A percentile compares a stretch with the other conserved stretches of the same genome.
Conservation (phyloP, 768 basidiomycete genomes). For the Amanita rimosa region DNA sequence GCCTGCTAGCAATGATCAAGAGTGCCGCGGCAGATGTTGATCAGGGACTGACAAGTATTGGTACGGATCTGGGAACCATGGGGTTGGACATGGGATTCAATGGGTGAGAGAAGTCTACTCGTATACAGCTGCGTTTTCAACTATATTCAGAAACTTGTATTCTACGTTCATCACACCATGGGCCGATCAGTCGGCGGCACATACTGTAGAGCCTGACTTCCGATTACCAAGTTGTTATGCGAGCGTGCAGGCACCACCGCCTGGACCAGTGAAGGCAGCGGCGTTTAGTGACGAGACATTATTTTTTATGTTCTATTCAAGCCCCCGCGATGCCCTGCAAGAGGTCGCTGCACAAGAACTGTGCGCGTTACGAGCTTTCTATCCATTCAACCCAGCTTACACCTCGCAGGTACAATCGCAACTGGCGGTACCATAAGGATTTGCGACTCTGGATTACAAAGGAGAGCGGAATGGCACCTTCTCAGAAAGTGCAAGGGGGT, state of each 20-base stretch:
- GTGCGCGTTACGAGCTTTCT: slow-evolving; percentile 40
- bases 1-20: slow-evolving; percentile 79
- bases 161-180: slow-evolving; percentile 94
- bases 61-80: slow-evolving; percentile 86
- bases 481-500: slow-evolving; percentile 67
- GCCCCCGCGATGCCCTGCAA: slow-evolving; percentile 84
- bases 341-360: slow-evolving; percentile 93
- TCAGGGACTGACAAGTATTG: slow-evolving; percentile 71
- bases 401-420: slow-evolving; percentile 67
- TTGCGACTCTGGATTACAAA: slow-evolving; percentile 79
- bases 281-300: slow-evolving; percentile 93
- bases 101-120: slow-evolving; percentile 45
- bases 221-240: slow-evolving; percentile 82
- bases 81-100: slow-evolving; percentile 80
- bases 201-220: slow-evolving; percentile 85
- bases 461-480: slow-evolving; percentile 68
- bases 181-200: slow-evolving; percentile 82
- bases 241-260: slow-evolving; percentile 80
- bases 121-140: slow-evolving; percentile 9
- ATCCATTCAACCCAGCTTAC: slow-evolving; percentile 4
- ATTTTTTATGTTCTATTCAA: slow-evolving; percentile 97
- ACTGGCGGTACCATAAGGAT: slow-evolving; percentile 96
- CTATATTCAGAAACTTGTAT: slow-evolving; percentile 57
- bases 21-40: slow-evolving; percentile 68
- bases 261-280: slow-evolving; percentile 67